Base-by-base conservation (phyloP, 495 filamentous ascomycete genomes). In the Penicillium salamii region DNA sequence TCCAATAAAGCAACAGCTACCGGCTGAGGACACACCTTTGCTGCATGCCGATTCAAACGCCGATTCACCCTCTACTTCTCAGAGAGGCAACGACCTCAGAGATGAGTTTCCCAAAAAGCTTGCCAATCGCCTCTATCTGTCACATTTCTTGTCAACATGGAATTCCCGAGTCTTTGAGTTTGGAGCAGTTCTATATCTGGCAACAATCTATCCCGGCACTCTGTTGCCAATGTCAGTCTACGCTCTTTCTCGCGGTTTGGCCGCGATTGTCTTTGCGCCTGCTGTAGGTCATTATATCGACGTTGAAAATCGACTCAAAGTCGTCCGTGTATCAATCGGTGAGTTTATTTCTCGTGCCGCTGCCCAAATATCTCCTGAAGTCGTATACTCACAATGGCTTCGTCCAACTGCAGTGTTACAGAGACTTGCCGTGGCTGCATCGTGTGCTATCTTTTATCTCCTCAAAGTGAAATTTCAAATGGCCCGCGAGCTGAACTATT, bases 121-220 rank as follows among this genome's bases (percentile, higher is more conserved):
- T 17, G 14, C 34, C 3, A 15, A 15, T 17, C 4, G 29, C 3
- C 72, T 80, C 0, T 84, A 84, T 50, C 65, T 71, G 17, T 82
- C 84, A 0, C 85, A 88, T 59, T 75, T 78, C 46, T 72, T 88
- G 2, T 87, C 84, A 5, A 79, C 84, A 42, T 89, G 84, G 85
- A 89, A 88, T 54, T 81, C 84, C 2, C 76, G 85, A 35, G 66
- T 79, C 40, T 89, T 87, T 63, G 85, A 88, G 55, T 84, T 84
- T 45, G 83, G 72, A 13, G 79, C 80, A 1, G 79, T 85, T 7
- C 66, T 84, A 11, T 87, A 81, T 62, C 74, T 85, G 15, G 84
- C 84, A 1, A 53, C 72, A 2, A 76, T 81, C 42, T 85, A 72
- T 55, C 80, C 79, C 0, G 75, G 69, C 15, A 84, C 76, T 0